These are phyloP conservation scores for Athelia psychrophila DNA, from an alignment of 1,284 basidiomycete genomes.

Conservation along the genomic window DNA sequence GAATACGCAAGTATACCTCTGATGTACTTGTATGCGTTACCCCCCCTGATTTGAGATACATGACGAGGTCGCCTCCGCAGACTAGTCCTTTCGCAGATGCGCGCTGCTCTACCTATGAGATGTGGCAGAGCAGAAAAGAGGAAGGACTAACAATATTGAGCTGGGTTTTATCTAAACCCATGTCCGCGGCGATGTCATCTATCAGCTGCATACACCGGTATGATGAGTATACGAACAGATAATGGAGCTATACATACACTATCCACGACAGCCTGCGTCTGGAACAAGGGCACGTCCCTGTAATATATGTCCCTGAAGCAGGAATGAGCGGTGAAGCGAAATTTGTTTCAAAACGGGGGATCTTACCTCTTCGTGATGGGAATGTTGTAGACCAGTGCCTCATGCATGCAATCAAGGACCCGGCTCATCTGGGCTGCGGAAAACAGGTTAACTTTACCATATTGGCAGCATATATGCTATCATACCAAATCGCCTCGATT, in stretches of 20 bases:
- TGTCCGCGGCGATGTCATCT: slow-evolving; percentile 84
- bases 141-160: slow-evolving; percentile 67
- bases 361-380: slow-evolving; percentile 68
- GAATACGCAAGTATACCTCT: slow-evolving; percentile 41
- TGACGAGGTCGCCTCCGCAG: slow-evolving; percentile 59
- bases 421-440: slow-evolving; percentile 63
- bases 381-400: slow-evolving; percentile 51
- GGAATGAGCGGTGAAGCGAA: background rate
- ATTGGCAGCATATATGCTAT: background rate
- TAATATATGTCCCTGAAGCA: slow-evolving; percentile 89
- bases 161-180: slow-evolving; percentile 68
- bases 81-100: slow-evolving; percentile 87
- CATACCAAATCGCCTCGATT: background rate
- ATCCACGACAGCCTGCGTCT: slow-evolving; percentile 72
- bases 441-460: background rate
- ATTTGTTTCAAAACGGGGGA: background rate
- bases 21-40: slow-evolving; percentile 46
- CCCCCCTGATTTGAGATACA: slow-evolving; percentile 59
- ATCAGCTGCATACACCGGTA: slow-evolving; percentile 55
- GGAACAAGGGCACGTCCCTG: slow-evolving; percentile 76
- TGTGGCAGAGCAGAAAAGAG: background rate
- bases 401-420: slow-evolving; percentile 61
- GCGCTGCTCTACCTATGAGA: slow-evolving; percentile 43
- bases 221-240: background rate
- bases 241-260: slow-evolving; percentile 39